Evolutionary conservation across 2,329 filamentous ascomycete species (phyloP).

Genomic region (Fusarium udum): DNA sequence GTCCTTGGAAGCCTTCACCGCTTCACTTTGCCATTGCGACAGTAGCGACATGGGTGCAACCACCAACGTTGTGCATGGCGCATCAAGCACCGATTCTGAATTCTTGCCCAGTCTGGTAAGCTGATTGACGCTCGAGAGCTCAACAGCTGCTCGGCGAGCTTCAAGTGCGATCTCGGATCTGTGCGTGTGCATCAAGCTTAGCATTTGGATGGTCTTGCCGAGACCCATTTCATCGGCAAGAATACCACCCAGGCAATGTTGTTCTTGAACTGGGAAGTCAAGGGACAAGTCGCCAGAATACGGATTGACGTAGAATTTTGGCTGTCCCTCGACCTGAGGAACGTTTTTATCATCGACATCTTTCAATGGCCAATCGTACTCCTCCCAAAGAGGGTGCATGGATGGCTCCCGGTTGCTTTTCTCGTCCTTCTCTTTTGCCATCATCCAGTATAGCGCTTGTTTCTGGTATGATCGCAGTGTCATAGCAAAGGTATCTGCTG

Average conservation of each 20-base stretch:
- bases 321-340: slow-evolving; percentile 69
- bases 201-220: slow-evolving; percentile 98
- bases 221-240: slow-evolving; percentile 97
- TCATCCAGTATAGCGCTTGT: slow-evolving; percentile 96
- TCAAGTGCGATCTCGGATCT: slow-evolving; percentile 64
- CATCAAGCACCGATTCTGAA: slow-evolving; percentile 67
- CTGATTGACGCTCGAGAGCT: slow-evolving; percentile 61
- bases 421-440: slow-evolving; percentile 87
- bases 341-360: slow-evolving; percentile 86
- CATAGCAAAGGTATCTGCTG: slow-evolving; percentile 83
- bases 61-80: slow-evolving; percentile 90
- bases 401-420: slow-evolving; percentile 76
- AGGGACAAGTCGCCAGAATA: slow-evolving; percentile 95
- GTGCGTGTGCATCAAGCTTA: slow-evolving; percentile 90
- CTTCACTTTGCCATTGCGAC: slow-evolving; percentile 97
- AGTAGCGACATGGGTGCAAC: slow-evolving; percentile 97
- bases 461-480: slow-evolving; percentile 91
- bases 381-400: slow-evolving; percentile 98
- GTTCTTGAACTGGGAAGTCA: slow-evolving; percentile 91
- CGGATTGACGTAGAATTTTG: slow-evolving; percentile 92
- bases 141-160: slow-evolving; percentile 46
- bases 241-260: slow-evolving; percentile 92
- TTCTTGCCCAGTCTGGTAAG: slow-evolving; percentile 70
- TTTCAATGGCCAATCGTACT: slow-evolving; percentile 88
- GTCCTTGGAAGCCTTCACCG: slow-evolving; percentile 85